These are phyloP conservation scores for Camelina sativa DNA, from an alignment of 345 rosid species.

Conservation along the genomic window DNA sequence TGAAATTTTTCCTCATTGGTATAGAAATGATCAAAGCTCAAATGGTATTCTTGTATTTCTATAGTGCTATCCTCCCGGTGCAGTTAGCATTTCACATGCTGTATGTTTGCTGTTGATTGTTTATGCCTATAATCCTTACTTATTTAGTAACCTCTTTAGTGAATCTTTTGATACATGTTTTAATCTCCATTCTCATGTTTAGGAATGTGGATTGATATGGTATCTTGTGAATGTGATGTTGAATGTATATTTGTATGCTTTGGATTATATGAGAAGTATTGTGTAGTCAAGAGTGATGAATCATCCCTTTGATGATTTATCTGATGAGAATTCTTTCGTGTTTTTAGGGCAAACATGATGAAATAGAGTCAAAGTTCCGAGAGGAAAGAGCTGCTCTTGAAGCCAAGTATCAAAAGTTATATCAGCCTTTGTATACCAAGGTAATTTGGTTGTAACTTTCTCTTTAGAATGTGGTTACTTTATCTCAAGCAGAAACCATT, in stretches of 20 bases:
- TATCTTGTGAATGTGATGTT: constrained; percentile 4
- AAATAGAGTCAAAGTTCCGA: constrained; percentile 72
- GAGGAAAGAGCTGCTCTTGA: constrained; percentile 92
- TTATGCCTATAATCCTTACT: too few species aligned
- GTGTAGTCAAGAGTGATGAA: not conserved
- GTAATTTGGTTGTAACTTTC: constrained; percentile 38
- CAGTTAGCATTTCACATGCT: too few species aligned
- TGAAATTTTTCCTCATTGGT: too few species aligned
- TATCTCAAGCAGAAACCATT: not conserved
- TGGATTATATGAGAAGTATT: not conserved
- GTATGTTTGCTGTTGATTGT: too few species aligned
- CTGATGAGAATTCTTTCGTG: constrained; percentile 4
- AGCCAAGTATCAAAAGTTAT: constrained; percentile 84
- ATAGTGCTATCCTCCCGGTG: too few species aligned
- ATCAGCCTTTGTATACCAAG: constrained; percentile 82
- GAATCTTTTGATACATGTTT: too few species aligned
- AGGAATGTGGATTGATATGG: not conserved
- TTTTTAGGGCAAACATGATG: constrained; percentile 83
- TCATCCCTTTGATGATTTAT: constrained; percentile 1
- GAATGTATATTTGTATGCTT: not conserved
- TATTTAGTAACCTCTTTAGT: too few species aligned
- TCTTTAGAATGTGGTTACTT: not conserved
- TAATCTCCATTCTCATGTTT: not conserved
- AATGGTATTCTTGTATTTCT: too few species aligned
- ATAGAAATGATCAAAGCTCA: too few species aligned